Conservation (phyloP, 805 yeast species). For the Vanderwaltozyma polyspora region DNA sequence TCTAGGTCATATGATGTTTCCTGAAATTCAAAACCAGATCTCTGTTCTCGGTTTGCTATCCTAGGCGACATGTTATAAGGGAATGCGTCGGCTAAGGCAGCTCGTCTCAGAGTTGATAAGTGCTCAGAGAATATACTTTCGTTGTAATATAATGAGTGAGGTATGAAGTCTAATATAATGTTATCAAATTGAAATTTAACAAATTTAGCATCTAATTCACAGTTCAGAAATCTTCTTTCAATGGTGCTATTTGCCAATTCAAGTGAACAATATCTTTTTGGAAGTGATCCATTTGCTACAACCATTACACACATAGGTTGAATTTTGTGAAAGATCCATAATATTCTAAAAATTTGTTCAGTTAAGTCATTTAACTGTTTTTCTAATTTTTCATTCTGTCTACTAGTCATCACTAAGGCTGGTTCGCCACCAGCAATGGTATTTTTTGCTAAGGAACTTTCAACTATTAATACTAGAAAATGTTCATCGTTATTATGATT, state of each 20-base stretch:
- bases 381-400: slow-evolving; percentile 13
- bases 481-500: slow-evolving; percentile 45
- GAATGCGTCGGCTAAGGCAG: slow-evolving; percentile 37
- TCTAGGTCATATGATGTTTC: slow-evolving; percentile 69
- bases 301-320: slow-evolving; percentile 73
- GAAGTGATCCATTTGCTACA: slow-evolving; percentile 69
- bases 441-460: slow-evolving; percentile 45
- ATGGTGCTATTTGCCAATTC: slow-evolving; percentile 86
- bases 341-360: slow-evolving; percentile 26
- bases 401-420: slow-evolving; percentile 4
- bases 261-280: slow-evolving; percentile 61
- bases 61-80: neutral
- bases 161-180: slow-evolving; percentile 26
- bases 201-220: slow-evolving; percentile 66
- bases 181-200: slow-evolving; percentile 51
- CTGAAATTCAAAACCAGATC: slow-evolving; percentile 71
- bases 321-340: slow-evolving; percentile 50
- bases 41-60: slow-evolving; percentile 35
- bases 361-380: slow-evolving; percentile 23
- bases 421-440: slow-evolving; percentile 3
- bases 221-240: slow-evolving; percentile 69
- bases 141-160: slow-evolving; percentile 24
- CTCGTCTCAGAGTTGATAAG: slow-evolving; percentile 53
- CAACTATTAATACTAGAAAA: slow-evolving; percentile 76
- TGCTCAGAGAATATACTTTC: slow-evolving; percentile 33